Evolutionary conservation across 2,329 filamentous ascomycete species (phyloP).

Genomic region (Ophidiomyces ophidiicola): DNA sequence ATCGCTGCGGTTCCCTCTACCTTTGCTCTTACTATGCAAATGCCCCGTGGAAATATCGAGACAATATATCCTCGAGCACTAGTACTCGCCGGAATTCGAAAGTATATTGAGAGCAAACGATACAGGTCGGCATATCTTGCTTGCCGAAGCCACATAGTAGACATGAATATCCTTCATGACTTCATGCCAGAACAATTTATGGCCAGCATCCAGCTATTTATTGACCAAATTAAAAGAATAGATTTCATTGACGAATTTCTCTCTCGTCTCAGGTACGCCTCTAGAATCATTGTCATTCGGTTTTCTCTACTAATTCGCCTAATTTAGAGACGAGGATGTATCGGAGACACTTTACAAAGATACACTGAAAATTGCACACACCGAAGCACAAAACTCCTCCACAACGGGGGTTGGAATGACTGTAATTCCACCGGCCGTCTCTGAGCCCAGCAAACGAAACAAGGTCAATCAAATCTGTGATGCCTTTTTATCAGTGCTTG

Average conservation of each 20-base stretch:
- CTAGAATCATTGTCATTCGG: background rate
- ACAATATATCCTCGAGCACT: constrained; percentile 88
- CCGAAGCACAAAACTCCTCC: constrained; percentile 19
- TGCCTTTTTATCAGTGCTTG: constrained; percentile 60
- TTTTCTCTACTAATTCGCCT: constrained; percentile 15
- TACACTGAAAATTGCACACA: constrained; percentile 47
- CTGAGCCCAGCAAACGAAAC: constrained; percentile 21
- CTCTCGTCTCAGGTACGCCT: constrained; percentile 62
- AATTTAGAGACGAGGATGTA: constrained; percentile 66
- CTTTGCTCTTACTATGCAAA: constrained; percentile 78
- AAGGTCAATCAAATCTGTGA: constrained; percentile 89
- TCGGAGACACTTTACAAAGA: constrained; percentile 88
- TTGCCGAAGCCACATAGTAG: constrained; percentile 84
- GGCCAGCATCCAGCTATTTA: constrained; percentile 58
- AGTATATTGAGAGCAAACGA: constrained; percentile 64
- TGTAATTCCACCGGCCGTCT: constrained; percentile 3
- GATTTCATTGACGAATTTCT: constrained; percentile 83
- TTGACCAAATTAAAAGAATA: constrained; percentile 70
- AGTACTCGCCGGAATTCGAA: constrained; percentile 78
- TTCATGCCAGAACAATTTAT: constrained; percentile 82
- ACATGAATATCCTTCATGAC: constrained; percentile 96
- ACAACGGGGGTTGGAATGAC: constrained; percentile 18
- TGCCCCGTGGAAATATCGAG: constrained; percentile 91
- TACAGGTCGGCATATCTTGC: constrained; percentile 76
- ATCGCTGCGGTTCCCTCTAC: constrained; percentile 81